Evolutionary conservation across 192 early-diverging fungal species (phyloP).

Genomic region (Paraglomus brasilianum): DNA sequence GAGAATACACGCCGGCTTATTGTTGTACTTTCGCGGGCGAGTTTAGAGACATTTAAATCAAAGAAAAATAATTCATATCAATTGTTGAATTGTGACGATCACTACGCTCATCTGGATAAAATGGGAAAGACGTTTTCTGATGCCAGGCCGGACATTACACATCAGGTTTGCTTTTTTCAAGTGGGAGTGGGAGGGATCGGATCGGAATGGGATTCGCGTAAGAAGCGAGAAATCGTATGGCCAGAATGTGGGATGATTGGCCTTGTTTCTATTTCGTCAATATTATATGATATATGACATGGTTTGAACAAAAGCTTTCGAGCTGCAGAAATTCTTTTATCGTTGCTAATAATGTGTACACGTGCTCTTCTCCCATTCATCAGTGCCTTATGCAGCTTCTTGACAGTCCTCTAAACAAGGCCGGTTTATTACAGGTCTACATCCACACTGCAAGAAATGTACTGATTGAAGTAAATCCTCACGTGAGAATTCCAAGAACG

Average conservation of each 20-base stretch:
- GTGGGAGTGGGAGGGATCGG: neutral
- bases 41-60: constrained; percentile 90
- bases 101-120: constrained; percentile 85
- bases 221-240: no score
- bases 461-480: constrained; percentile 97
- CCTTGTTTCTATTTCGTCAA: no score
- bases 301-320: no score
- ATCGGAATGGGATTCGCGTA: neutral
- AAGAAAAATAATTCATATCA: constrained; percentile 81
- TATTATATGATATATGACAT: no score
- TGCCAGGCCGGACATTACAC: constrained; percentile 92
- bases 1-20: constrained; percentile 81
- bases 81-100: constrained; percentile 96
- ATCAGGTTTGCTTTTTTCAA: constrained; percentile 62
- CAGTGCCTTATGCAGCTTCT: constrained; percentile 92
- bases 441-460: constrained; percentile 94
- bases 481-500: constrained; percentile 98
- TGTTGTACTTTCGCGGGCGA: constrained; percentile 88
- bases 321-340: neutral
- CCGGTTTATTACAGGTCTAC: constrained; percentile 96
- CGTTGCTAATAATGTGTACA: neutral
- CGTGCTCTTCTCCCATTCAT: neutral
- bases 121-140: constrained; percentile 73
- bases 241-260: no score
- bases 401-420: constrained; percentile 98